phyloP scores from a whole-genome alignment of 2,329 filamentous ascomycete species.

The Endoconidiophora polonica region DNA sequence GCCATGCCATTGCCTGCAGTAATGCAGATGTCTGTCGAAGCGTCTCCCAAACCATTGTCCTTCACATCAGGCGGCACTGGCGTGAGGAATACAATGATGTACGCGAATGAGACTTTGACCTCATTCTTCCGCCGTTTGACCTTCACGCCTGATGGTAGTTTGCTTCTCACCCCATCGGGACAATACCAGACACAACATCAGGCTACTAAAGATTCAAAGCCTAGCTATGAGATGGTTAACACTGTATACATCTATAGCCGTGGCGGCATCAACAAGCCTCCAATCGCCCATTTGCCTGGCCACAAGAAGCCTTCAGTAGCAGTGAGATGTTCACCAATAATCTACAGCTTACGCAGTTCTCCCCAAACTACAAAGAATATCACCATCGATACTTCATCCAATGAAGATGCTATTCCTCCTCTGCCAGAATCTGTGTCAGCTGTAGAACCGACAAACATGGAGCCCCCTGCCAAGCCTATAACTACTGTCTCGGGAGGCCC shows the following conservation, averaged over 20 bases:
- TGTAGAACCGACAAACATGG: constrained; percentile 50
- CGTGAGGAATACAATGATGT: constrained; percentile 73
- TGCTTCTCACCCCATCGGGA: constrained; percentile 85
- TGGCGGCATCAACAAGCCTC: constrained; percentile 90
- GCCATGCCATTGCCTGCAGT: constrained; percentile 89
- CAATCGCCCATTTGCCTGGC: constrained; percentile 83
- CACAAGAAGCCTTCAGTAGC: constrained; percentile 97
- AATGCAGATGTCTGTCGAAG: constrained; percentile 59
- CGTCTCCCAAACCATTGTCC: constrained; percentile 63
- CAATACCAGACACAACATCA: constrained; percentile 77
- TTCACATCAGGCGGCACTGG: constrained; percentile 38
- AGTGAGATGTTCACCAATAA: constrained; percentile 80
- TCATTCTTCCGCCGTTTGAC: constrained; percentile 91
- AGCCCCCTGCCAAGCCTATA: constrained; percentile 55
- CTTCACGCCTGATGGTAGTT: constrained; percentile 86
- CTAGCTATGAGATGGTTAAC: constrained; percentile 75
- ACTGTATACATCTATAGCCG: constrained; percentile 97
- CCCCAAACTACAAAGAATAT: constrained; percentile 65
- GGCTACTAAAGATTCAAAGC: constrained; percentile 48
- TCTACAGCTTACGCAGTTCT: constrained; percentile 62
- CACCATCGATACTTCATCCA: constrained; percentile 81
- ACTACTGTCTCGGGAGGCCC: constrained; percentile 38
- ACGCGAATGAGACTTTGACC: constrained; percentile 90
- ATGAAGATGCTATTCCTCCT: constrained; percentile 66
- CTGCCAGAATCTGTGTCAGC: constrained; percentile 45